Conservation (phyloP, 345 rosid species). For the Syzygium oleosum region DNA sequence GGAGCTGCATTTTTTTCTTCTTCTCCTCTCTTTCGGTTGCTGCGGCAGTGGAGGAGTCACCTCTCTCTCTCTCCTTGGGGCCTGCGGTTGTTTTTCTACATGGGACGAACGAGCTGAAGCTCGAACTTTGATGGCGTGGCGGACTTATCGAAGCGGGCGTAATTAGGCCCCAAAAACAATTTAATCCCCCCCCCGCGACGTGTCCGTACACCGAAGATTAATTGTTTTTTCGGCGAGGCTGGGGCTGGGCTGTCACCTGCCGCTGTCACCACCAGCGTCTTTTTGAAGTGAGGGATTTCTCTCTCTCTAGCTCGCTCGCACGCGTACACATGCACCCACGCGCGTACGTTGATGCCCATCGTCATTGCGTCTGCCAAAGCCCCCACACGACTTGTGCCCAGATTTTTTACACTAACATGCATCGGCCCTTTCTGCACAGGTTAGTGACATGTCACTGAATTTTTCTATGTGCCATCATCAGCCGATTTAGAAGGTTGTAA, state of each 20-base stretch:
- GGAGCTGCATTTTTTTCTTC: not conserved
- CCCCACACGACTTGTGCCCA: no score
- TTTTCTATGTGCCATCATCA: no score
- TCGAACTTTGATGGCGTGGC: not conserved
- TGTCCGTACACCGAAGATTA: not conserved
- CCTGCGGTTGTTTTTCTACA: not conserved
- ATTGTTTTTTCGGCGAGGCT: not conserved
- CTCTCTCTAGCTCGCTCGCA: not conserved
- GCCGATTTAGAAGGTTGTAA: no score
- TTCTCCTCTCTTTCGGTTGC: not conserved
- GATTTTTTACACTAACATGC: no score
- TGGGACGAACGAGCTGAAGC: not conserved
- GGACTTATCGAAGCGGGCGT: not conserved
- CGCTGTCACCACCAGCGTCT: not conserved
- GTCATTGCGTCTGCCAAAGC: not conserved
- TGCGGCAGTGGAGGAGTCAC: not conserved
- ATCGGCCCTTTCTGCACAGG: no score
- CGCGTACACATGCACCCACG: not conserved
- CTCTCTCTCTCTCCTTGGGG: not conserved
- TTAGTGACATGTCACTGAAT: no score
- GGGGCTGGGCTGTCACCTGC: no score
- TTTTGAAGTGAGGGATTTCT: not conserved
- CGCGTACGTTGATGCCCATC: not conserved
- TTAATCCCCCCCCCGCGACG: not conserved
- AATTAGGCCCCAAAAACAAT: not conserved